Evolutionary conservation across 2,329 filamentous ascomycete genomes (phyloP).

Genomic region (Trichoderma pleuroti): DNA sequence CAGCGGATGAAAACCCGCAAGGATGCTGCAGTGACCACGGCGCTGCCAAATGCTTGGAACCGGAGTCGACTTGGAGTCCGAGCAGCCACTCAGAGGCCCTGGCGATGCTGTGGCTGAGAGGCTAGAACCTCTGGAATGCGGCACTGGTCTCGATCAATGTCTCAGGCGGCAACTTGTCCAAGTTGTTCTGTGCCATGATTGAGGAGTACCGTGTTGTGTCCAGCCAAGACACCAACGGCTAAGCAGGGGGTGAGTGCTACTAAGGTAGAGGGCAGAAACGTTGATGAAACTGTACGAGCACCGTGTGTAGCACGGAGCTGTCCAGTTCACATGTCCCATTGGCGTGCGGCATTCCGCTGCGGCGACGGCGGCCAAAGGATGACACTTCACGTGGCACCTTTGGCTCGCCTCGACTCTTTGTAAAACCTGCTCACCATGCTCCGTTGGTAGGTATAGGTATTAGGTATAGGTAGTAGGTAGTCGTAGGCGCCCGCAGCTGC

Average conservation of each 20-base stretch:
- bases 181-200: not conserved
- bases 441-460: too few relatives aligned
- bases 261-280: not conserved
- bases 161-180: not conserved
- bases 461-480: too few relatives aligned
- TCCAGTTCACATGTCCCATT: not conserved
- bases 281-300: not conserved
- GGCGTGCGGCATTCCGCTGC: constrained; percentile 2
- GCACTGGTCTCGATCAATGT: not conserved
- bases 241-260: not conserved
- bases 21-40: not conserved
- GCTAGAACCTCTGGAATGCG: not conserved
- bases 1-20: not conserved
- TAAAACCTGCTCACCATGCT: not conserved
- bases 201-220: not conserved
- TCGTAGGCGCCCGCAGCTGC: not conserved
- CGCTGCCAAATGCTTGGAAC: not conserved
- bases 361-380: not conserved
- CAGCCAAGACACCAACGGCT: not conserved
- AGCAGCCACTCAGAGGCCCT: not conserved
- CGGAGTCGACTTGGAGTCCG: not conserved
- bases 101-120: constrained; percentile 4
- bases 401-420: not conserved
- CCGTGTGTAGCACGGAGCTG: not conserved
- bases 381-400: not conserved